phyloP scores from a whole-genome alignment of 148 eudicot genomes.

The Nepenthes mirabilis region DNA sequence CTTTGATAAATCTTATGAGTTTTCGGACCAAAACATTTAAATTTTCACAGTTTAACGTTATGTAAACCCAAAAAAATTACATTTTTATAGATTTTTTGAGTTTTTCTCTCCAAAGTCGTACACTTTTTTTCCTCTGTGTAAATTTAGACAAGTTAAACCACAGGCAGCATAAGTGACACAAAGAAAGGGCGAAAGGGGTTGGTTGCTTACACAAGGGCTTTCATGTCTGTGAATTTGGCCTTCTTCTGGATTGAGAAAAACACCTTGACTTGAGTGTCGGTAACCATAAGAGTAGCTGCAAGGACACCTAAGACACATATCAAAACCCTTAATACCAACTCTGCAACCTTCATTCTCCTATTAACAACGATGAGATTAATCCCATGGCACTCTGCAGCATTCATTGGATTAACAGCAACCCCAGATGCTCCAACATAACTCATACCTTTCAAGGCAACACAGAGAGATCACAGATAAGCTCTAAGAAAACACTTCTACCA shows the following conservation, averaged over 20 bases:
- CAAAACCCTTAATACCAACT: slow-evolving; percentile 56
- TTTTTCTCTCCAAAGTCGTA: too few species aligned
- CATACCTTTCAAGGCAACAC: neutral
- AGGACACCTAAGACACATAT: slow-evolving; percentile 41
- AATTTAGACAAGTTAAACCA: neutral
- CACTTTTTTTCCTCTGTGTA: too few species aligned
- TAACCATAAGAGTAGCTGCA: slow-evolving; percentile 54
- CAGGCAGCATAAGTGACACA: neutral
- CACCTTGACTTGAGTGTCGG: slow-evolving; percentile 52
- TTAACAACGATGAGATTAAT: slow-evolving; percentile 15
- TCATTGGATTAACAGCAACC: neutral
- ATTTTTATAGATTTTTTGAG: too few species aligned
- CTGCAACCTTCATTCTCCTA: slow-evolving; percentile 49
- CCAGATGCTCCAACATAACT: neutral
- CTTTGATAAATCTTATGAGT: too few species aligned
- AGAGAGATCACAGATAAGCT: too few species aligned
- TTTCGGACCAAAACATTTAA: too few species aligned
- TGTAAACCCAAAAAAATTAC: too few species aligned
- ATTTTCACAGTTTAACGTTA: too few species aligned
- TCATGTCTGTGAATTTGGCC: slow-evolving; percentile 85
- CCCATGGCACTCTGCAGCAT: neutral
- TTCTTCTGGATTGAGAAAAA: slow-evolving; percentile 62
- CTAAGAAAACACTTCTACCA: too few species aligned
- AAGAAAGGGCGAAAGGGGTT: neutral
- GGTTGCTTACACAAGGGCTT: slow-evolving; percentile 64